phyloP scores from a whole-genome alignment of 768 basidiomycete species.

The Galerina sulciceps region DNA sequence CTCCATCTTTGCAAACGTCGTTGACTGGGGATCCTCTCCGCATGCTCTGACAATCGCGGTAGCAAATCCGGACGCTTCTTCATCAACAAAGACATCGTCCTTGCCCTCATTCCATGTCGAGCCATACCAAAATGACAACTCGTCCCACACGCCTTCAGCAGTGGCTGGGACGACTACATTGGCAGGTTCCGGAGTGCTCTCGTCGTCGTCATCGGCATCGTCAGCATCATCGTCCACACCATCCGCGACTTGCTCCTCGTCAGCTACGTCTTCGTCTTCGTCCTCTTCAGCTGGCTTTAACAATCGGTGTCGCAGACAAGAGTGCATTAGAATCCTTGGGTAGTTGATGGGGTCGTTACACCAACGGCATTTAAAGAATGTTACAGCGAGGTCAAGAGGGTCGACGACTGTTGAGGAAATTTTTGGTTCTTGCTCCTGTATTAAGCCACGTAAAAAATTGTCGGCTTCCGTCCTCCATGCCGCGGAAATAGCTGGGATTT shows the following conservation, averaged over 20 bases:
- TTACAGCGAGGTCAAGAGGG: conserved; percentile 30
- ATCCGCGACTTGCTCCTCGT: conserved; percentile 1
- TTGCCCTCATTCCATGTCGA: conserved; percentile 27
- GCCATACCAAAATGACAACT: conserved; percentile 1
- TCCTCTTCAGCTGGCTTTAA: conserved; percentile 1
- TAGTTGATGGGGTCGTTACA: conserved; percentile 35
- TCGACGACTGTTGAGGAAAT: not conserved
- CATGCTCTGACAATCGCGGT: conserved; percentile 26
- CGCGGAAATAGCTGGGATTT: conserved; percentile 12
- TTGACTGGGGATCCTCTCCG: conserved; percentile 29
- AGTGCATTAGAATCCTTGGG: conserved; percentile 33
- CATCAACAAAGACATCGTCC: conserved; percentile 28
- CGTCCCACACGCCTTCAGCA: conserved; percentile 6
- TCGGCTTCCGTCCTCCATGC: conserved; percentile 28
- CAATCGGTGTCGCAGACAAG: conserved; percentile 18
- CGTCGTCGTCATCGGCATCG: not conserved
- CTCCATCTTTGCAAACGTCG: conserved; percentile 27
- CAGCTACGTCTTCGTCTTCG: not conserved
- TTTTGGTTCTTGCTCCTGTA: conserved; percentile 9
- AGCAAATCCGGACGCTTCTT: conserved; percentile 28
- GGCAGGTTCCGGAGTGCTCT: not conserved
- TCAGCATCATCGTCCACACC: not conserved
- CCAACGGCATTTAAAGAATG: conserved; percentile 35
- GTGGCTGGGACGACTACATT: not conserved
- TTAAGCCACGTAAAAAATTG: conserved; percentile 17